Evolutionary conservation across 164 flowering plant genomes (phyloP).

Genomic region (Taxillus chinensis): DNA sequence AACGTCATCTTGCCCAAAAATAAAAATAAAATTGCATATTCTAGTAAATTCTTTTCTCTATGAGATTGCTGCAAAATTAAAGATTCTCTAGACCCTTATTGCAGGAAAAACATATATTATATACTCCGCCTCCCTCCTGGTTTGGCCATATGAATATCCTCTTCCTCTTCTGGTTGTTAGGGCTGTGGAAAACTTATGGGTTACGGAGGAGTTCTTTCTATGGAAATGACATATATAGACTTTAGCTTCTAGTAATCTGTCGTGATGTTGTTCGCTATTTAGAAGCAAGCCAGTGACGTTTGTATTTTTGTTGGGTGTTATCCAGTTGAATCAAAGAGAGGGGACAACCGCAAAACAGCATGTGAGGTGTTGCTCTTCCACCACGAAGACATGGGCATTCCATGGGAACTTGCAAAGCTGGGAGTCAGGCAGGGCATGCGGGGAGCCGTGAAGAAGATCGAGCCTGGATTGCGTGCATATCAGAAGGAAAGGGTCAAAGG

Average conservation of each 20-base stretch:
- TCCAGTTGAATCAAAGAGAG: constrained; percentile 54
- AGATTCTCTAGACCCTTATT: too few relatives aligned
- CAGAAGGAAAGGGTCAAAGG: constrained; percentile 50
- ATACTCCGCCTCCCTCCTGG: too few relatives aligned
- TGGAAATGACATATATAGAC: too few relatives aligned
- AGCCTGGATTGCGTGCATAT: constrained; percentile 54
- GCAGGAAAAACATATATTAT: too few relatives aligned
- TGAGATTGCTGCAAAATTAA: too few relatives aligned
- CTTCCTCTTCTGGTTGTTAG: too few relatives aligned
- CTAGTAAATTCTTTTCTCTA: too few relatives aligned
- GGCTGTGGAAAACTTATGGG: too few relatives aligned
- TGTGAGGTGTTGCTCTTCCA: constrained; percentile 75
- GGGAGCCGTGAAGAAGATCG: constrained; percentile 68
- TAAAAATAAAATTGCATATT: too few relatives aligned
- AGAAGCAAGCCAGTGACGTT: neutral
- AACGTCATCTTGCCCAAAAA: too few relatives aligned
- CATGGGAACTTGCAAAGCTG: constrained; percentile 71
- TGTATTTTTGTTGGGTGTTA: neutral
- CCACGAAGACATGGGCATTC: constrained; percentile 80
- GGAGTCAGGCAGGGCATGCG: constrained; percentile 78
- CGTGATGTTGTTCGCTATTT: neutral
- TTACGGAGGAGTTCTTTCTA: too few relatives aligned
- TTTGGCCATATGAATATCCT: too few relatives aligned
- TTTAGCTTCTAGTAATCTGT: neutral
- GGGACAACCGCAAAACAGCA: constrained; percentile 27